Evolutionary conservation across 768 basidiomycete species (phyloP).

Genomic region (Crepidotus variabilis): DNA sequence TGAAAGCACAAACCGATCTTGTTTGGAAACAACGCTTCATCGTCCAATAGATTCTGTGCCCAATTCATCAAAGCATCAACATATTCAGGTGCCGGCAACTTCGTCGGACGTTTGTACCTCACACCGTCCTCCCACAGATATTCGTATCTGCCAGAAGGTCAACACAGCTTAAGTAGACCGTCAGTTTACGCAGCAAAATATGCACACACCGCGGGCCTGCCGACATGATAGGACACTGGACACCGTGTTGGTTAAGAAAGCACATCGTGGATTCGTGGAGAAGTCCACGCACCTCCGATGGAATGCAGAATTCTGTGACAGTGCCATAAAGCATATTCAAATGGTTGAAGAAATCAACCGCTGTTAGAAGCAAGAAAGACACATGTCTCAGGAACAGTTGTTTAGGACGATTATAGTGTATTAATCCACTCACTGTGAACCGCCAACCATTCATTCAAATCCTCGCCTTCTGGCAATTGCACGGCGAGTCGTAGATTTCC

Average conservation of each 20-base stretch:
- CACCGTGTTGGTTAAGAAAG: conserved; percentile 4
- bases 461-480: conserved; percentile 93
- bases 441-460: conserved; percentile 98
- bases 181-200: not conserved
- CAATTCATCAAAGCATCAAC: conserved; percentile 99
- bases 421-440: conserved; percentile 73
- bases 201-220: conserved; percentile 80
- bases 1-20: conserved; percentile 67
- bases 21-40: conserved; percentile 90
- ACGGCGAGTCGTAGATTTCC: conserved; percentile 93
- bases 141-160: conserved; percentile 60
- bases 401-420: not conserved
- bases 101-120: conserved; percentile 86
- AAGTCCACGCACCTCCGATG: conserved; percentile 66
- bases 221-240: conserved; percentile 93
- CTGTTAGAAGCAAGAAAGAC: conserved; percentile 34
- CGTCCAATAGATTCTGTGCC: conserved; percentile 90
- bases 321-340: conserved; percentile 99
- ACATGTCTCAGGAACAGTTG: not conserved
- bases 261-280: not conserved
- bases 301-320: conserved; percentile 96
- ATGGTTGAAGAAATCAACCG: conserved; percentile 99
- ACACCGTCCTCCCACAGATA: conserved; percentile 93
- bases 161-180: not conserved
- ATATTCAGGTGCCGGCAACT: conserved; percentile 92